Evolutionary conservation across 495 filamentous ascomycete species (phyloP).

Genomic region (Penicillium arizonense): DNA sequence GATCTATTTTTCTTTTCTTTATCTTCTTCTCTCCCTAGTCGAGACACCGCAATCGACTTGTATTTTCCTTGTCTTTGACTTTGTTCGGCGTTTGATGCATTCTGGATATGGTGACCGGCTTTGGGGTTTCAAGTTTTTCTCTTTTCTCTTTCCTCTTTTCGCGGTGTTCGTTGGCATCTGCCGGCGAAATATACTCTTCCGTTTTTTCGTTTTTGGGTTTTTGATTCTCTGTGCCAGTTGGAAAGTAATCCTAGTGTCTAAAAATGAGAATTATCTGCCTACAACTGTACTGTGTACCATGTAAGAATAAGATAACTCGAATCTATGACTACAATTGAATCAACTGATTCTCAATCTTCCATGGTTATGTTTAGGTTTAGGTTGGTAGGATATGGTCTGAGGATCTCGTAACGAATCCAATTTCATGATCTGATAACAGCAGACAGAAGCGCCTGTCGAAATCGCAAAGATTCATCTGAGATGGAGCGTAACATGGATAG

Average conservation of each 20-base stretch:
- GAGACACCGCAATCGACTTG: slow-evolving; percentile 7
- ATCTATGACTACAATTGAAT: too few species aligned
- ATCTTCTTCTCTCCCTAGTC: slow-evolving; percentile 3
- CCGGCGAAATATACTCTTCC: slow-evolving; percentile 15
- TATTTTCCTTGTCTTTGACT: slow-evolving; percentile 27
- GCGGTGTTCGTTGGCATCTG: slow-evolving; percentile 13
- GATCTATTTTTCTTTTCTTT: slow-evolving; percentile 11
- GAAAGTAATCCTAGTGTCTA: slow-evolving; percentile 16
- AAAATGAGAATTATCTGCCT: not conserved
- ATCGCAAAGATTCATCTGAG: not conserved
- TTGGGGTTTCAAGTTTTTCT: slow-evolving; percentile 18
- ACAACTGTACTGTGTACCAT: not conserved
- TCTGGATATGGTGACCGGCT: slow-evolving; percentile 34
- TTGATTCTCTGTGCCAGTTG: slow-evolving; percentile 5
- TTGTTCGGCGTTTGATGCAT: slow-evolving; percentile 39
- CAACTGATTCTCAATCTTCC: too few species aligned
- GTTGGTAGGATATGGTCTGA: not conserved
- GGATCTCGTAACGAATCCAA: not conserved
- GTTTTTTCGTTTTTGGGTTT: slow-evolving; percentile 14
- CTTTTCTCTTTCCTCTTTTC: slow-evolving; percentile 12
- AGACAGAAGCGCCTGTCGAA: not conserved
- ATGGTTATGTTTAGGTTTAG: too few species aligned
- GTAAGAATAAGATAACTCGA: too few species aligned
- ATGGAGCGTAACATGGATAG: not conserved
- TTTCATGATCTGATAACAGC: not conserved